These are phyloP conservation scores for Kwoniella pini DNA, from an alignment of 768 basidiomycete species.

Conservation along the genomic window DNA sequence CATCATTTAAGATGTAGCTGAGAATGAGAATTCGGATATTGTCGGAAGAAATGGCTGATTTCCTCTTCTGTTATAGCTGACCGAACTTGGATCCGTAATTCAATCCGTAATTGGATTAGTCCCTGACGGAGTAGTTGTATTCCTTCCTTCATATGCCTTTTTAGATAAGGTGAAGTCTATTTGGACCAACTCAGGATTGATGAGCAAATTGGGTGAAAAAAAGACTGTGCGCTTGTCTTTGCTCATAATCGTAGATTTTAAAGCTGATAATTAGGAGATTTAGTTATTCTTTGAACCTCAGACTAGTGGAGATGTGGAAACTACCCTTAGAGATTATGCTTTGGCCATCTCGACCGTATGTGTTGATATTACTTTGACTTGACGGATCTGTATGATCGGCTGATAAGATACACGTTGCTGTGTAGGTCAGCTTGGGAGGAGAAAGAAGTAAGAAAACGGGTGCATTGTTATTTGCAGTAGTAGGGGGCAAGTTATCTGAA, in stretches of 20 bases:
- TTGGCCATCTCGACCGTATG: conserved; percentile 56
- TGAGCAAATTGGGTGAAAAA: conserved; percentile 67
- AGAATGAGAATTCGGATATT: too few species aligned
- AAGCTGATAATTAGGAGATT: background rate
- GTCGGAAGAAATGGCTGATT: too few species aligned
- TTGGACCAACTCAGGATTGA: conserved; percentile 67
- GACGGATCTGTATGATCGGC: too few species aligned
- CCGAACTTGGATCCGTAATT: conserved; percentile 79
- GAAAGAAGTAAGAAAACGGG: conserved; percentile 57
- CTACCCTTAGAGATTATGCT: conserved; percentile 71
- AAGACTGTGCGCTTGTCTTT: conserved; percentile 64
- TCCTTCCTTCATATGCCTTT: conserved; percentile 88
- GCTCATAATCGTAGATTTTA: background rate
- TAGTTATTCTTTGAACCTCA: conserved; percentile 91
- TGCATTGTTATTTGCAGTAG: conserved; percentile 86
- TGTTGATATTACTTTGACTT: too few species aligned
- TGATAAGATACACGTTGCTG: too few species aligned
- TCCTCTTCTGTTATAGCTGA: conserved; percentile 59
- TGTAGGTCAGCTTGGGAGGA: too few species aligned
- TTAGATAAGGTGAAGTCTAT: conserved; percentile 65
- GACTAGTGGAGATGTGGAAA: conserved; percentile 69
- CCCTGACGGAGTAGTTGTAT: conserved; percentile 87
- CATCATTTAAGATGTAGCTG: background rate
- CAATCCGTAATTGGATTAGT: conserved; percentile 76
- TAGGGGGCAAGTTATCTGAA: conserved; percentile 96